Evolutionary conservation across 1,139 yeast genomes (phyloP).

Genomic region (Debaryomyces subglobosus): DNA sequence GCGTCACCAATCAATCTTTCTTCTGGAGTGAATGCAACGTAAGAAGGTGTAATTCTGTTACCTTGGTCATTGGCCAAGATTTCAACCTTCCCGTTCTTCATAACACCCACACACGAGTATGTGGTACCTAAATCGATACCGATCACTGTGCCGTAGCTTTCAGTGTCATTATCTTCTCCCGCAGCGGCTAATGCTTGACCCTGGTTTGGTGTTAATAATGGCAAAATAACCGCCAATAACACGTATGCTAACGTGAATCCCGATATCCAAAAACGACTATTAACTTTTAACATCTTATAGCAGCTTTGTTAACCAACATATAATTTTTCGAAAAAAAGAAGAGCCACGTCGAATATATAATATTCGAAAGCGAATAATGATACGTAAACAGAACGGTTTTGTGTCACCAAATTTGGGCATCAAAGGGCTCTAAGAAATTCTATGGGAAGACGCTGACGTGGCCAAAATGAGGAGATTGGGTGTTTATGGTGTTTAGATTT

Average conservation of each 20-base stretch:
- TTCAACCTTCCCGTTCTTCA: slow-evolving; percentile 90
- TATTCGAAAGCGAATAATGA: neutral
- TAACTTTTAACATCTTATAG: slow-evolving; percentile 30
- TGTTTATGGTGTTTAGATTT: neutral
- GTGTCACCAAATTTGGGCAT: slow-evolving; percentile 1
- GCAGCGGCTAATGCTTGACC: slow-evolving; percentile 34
- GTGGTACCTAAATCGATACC: slow-evolving; percentile 89
- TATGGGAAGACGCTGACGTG: slow-evolving; percentile 6
- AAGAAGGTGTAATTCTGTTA: slow-evolving; percentile 91
- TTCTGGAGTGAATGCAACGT: slow-evolving; percentile 81
- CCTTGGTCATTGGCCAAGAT: slow-evolving; percentile 95
- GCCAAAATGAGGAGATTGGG: neutral
- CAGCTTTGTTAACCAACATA: slow-evolving; percentile 1
- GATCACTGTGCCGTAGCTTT: slow-evolving; percentile 75
- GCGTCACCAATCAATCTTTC: slow-evolving; percentile 95
- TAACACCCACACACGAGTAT: slow-evolving; percentile 92
- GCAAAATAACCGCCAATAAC: slow-evolving; percentile 58
- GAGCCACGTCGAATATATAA: slow-evolving; percentile 4
- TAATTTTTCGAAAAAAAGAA: neutral
- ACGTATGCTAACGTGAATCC: slow-evolving; percentile 61
- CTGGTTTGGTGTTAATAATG: slow-evolving; percentile 52
- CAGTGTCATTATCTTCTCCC: slow-evolving; percentile 42
- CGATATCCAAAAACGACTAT: slow-evolving; percentile 47
- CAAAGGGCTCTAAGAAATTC: slow-evolving; percentile 7
- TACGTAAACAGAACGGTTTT: slow-evolving; percentile 7